phyloP scores from a whole-genome alignment of 2,329 filamentous ascomycete species.

The Ceratocystis albifundus region DNA sequence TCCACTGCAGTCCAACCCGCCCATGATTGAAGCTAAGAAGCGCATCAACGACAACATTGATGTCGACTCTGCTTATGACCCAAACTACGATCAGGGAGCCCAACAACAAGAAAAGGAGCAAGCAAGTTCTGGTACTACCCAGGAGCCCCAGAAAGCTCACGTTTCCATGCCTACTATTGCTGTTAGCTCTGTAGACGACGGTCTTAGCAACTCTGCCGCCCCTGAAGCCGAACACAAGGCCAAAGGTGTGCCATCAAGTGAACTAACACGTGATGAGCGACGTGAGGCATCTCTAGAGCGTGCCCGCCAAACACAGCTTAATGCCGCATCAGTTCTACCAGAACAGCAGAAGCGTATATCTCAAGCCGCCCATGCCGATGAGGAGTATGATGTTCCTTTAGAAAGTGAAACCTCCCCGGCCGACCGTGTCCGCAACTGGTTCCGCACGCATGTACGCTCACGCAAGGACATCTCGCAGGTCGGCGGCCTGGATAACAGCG shows the following conservation, averaged over 20 bases:
- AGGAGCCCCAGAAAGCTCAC: neutral
- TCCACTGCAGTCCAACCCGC: conserved; percentile 21
- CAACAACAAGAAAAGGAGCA: neutral
- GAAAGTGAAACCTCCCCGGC: conserved; percentile 15
- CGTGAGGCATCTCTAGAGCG: conserved; percentile 17
- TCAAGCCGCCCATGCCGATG: neutral
- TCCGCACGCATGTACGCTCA: conserved; percentile 15
- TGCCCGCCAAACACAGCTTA: conserved; percentile 14
- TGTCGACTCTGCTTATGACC: conserved; percentile 5
- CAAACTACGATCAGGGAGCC: neutral
- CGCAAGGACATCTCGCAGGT: conserved; percentile 18
- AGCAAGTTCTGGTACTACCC: neutral
- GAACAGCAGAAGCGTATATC: neutral
- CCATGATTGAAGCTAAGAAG: conserved; percentile 1
- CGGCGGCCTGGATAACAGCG: conserved; percentile 18
- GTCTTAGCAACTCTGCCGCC: neutral
- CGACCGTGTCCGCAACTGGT: conserved; percentile 20
- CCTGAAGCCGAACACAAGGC: neutral
- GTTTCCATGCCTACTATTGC: neutral
- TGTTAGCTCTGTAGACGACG: conserved; percentile 1
- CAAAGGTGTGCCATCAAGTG: conserved; percentile 4
- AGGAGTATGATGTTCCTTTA: conserved; percentile 12
- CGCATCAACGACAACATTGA: conserved; percentile 3
- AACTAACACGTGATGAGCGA: conserved; percentile 13
- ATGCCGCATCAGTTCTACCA: conserved; percentile 1